These are phyloP conservation scores for Trametes punicea DNA, from an alignment of 768 basidiomycete species.

Conservation along the genomic window DNA sequence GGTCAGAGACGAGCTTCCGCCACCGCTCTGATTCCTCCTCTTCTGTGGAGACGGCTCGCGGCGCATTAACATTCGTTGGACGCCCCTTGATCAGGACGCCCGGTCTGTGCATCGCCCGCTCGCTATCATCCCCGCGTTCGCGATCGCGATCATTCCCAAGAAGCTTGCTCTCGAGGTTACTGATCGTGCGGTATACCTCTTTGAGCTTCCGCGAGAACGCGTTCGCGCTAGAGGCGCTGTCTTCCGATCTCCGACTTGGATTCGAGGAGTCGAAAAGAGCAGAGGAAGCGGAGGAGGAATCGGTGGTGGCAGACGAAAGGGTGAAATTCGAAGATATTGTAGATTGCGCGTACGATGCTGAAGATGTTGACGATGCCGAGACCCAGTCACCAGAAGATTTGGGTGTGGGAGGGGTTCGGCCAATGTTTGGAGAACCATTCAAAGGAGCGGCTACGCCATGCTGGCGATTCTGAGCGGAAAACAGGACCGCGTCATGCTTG, in stretches of 20 bases:
- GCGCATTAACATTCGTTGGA: slow-evolving; percentile 26
- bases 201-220: slow-evolving; percentile 76
- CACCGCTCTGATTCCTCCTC: slow-evolving; percentile 77
- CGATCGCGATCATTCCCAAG: slow-evolving; percentile 47
- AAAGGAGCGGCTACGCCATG: slow-evolving; percentile 18
- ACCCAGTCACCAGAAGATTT: slow-evolving; percentile 68
- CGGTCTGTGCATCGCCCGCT: slow-evolving; percentile 37
- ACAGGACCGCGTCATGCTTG: slow-evolving; percentile 88
- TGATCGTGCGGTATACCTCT: slow-evolving; percentile 79
- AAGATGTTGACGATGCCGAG: slow-evolving; percentile 73
- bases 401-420: slow-evolving; percentile 48
- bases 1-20: slow-evolving; percentile 65
- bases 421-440: slow-evolving; percentile 10
- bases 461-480: slow-evolving; percentile 62
- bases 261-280: slow-evolving; percentile 60
- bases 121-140: slow-evolving; percentile 24
- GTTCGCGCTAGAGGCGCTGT: slow-evolving; percentile 48
- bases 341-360: slow-evolving; percentile 58
- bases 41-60: slow-evolving; percentile 33
- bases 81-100: slow-evolving; percentile 37
- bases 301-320: slow-evolving; percentile 69
- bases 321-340: slow-evolving; percentile 67
- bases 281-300: slow-evolving; percentile 69
- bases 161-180: slow-evolving; percentile 68
- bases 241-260: slow-evolving; percentile 42